Conservation (phyloP, 345 rosid species). For the Acer campestre region DNA sequence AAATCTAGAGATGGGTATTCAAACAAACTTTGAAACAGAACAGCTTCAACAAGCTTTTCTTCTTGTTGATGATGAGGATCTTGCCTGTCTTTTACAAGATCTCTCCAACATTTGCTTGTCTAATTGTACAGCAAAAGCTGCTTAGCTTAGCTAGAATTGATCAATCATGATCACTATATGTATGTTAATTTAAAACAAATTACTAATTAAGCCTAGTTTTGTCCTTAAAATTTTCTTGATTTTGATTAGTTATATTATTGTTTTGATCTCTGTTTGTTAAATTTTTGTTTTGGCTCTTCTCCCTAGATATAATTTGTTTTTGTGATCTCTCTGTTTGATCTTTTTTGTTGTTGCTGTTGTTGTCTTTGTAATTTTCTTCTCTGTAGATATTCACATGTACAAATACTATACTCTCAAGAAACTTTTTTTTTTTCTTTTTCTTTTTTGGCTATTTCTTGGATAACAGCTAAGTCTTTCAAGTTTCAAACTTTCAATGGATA, state of each 20-base stretch:
- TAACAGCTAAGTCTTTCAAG: not conserved
- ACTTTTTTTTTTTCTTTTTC: not conserved
- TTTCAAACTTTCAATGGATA: not conserved
- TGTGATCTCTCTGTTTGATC: not conserved
- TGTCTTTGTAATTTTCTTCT: not conserved
- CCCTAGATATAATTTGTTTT: not conserved
- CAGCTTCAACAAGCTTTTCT: conserved; percentile 1
- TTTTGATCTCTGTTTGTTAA: not conserved
- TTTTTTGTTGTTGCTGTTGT: not conserved
- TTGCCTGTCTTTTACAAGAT: conserved; percentile 38
- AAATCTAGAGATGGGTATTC: conserved; percentile 31
- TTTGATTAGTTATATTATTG: not conserved
- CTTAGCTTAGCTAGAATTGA: conserved; percentile 14
- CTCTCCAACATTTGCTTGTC: conserved; percentile 26
- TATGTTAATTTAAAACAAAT: not conserved
- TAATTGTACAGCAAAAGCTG: conserved; percentile 47
- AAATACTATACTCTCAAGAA: not conserved
- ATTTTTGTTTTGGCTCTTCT: not conserved
- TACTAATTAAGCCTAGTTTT: too few relatives aligned
- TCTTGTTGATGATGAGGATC: conserved; percentile 33
- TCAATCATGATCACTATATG: not conserved
- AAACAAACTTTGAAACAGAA: conserved; percentile 20
- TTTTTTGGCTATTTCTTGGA: not conserved
- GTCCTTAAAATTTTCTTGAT: not conserved
- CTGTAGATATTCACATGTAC: not conserved